Percentiles rank a stretch among this genome's conserved stretches.
phyloP scores from a whole-genome alignment of 2,329 filamentous ascomycete species.

The Trematosphaeria pertusa region DNA sequence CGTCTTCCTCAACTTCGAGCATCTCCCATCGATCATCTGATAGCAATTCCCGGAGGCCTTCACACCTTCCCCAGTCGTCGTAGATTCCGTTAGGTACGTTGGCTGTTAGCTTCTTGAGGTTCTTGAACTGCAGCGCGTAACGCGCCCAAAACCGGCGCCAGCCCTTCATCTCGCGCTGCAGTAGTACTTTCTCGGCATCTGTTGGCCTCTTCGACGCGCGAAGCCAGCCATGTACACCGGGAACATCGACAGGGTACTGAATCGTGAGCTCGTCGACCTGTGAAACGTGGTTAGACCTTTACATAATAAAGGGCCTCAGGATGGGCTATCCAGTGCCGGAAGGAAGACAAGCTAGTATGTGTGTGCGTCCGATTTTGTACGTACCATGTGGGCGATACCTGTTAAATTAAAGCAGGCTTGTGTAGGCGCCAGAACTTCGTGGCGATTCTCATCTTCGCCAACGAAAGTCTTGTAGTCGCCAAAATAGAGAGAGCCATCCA shows the following conservation, averaged over 20 bases:
- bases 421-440: conserved; percentile 38
- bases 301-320: too few relatives aligned
- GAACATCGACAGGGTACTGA: conserved; percentile 42
- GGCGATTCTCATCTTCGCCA: conserved; percentile 30
- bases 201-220: conserved; percentile 28
- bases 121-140: conserved; percentile 43
- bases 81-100: conserved; percentile 42
- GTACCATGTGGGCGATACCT: conserved; percentile 40
- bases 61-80: conserved; percentile 38
- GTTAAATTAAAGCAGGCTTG: conserved; percentile 43
- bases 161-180: conserved; percentile 41
- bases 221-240: conserved; percentile 37
- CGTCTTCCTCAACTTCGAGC: conserved; percentile 35
- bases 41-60: conserved; percentile 27
- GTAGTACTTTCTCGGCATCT: conserved; percentile 33
- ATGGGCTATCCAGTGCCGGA: too few relatives aligned
- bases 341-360: too few relatives aligned
- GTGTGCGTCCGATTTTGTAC: too few relatives aligned
- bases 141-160: conserved; percentile 47
- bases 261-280: conserved; percentile 47
- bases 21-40: conserved; percentile 39
- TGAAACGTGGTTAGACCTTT: too few relatives aligned
- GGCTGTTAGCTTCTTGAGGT: conserved; percentile 43
- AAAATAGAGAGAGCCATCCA: conserved; percentile 44
- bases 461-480: conserved; percentile 43